Percentiles rank a stretch among this genome's conserved stretches.
These are phyloP conservation scores for Aspergillus sp. DNA, from an alignment of 2,329 filamentous ascomycete genomes.

Conservation along the genomic window DNA sequence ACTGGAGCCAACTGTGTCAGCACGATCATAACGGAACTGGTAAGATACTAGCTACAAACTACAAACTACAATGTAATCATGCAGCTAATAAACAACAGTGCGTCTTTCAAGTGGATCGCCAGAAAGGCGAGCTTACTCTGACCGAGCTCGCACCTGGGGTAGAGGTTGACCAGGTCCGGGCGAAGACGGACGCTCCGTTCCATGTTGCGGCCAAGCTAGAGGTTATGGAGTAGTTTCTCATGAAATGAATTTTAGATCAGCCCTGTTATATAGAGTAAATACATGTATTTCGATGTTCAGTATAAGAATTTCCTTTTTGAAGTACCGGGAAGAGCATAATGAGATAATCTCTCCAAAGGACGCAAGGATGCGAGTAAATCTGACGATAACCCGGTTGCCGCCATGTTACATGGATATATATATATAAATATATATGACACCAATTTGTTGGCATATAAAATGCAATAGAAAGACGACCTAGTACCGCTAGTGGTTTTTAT, in stretches of 20 bases:
- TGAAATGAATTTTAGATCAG: neutral
- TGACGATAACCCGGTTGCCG: no score
- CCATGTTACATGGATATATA: no score
- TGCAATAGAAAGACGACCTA: no score
- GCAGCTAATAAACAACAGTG: slow-evolving; percentile 48
- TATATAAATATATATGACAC: no score
- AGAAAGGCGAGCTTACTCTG: slow-evolving; percentile 47
- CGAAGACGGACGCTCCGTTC: slow-evolving; percentile 71
- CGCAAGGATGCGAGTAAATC: no score
- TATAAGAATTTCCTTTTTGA: neutral
- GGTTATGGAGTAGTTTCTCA: slow-evolving; percentile 41
- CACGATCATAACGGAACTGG: slow-evolving; percentile 72
- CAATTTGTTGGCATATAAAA: no score
- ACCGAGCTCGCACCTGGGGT: slow-evolving; percentile 71
- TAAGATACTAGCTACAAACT: slow-evolving; percentile 40
- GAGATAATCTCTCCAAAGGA: no score
- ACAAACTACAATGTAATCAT: neutral
- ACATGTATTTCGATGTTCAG: neutral
- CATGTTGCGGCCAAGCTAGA: slow-evolving; percentile 59
- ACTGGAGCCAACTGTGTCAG: slow-evolving; percentile 68
- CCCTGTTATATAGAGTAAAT: neutral
- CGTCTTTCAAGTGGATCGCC: slow-evolving; percentile 72
- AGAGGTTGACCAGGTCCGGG: slow-evolving; percentile 65
- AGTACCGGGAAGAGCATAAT: neutral
- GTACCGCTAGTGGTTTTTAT: no score